These are phyloP conservation scores for Rosa lucieae DNA, from an alignment of 306 rosid species.

Conservation along the genomic window DNA sequence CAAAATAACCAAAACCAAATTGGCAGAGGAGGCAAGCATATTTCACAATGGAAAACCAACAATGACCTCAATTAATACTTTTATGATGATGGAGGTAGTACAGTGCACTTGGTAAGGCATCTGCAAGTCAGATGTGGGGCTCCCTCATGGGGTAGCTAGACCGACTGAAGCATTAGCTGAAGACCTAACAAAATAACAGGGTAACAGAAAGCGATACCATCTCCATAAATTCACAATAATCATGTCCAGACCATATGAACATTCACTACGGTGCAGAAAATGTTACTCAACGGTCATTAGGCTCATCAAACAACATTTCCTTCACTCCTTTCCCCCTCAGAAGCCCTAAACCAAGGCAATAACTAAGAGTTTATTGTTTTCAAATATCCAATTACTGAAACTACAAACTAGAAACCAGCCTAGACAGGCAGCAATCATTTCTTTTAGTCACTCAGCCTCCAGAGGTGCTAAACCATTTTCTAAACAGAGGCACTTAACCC, in stretches of 20 bases:
- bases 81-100: background rate
- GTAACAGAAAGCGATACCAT: background rate
- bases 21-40: background rate
- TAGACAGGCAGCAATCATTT: background rate
- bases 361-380: background rate
- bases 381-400: background rate
- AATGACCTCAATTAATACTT: background rate
- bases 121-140: background rate
- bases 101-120: background rate
- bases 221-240: background rate
- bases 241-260: background rate
- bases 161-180: background rate
- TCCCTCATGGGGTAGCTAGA: background rate
- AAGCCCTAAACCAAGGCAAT: background rate
- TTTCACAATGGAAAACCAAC: background rate
- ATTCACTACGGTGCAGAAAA: conserved; percentile 4
- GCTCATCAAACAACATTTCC: background rate
- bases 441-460: background rate
- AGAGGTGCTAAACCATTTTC: background rate
- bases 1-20: background rate
- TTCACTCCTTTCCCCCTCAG: background rate
- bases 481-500: background rate
- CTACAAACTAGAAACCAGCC: too few relatives aligned
- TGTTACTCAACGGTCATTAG: background rate
- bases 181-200: background rate